Evolutionary conservation across 1,284 basidiomycete genomes (phyloP).

Genomic region (Vanrija sp.): DNA sequence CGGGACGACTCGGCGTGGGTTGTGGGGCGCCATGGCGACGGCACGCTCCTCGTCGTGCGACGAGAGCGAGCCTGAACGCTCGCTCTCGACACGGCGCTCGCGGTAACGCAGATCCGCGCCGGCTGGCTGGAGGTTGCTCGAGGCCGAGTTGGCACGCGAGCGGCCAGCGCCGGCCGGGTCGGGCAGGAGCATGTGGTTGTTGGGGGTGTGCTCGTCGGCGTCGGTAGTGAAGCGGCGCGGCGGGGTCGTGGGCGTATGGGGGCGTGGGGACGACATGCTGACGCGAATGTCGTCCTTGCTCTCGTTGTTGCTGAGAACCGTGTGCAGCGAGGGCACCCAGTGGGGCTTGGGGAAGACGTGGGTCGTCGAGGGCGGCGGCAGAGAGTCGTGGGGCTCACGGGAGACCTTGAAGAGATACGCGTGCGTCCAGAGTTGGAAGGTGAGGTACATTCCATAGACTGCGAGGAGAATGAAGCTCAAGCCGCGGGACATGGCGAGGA

Average conservation of each 20-base stretch:
- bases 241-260: no score
- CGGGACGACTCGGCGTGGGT: conserved; percentile 7
- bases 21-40: not conserved
- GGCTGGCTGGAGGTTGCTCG: no score
- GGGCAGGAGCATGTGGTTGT: no score
- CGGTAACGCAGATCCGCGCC: not conserved
- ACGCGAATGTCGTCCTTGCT: not conserved
- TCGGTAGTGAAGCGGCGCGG: not conserved
- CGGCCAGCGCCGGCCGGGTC: no score
- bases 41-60: conserved; percentile 10
- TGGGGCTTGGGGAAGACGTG: conserved; percentile 44
- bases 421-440: conserved; percentile 58
- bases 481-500: conserved; percentile 53
- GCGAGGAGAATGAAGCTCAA: conserved; percentile 58
- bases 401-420: conserved; percentile 56
- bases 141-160: not conserved
- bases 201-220: conserved; percentile 1
- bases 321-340: conserved; percentile 41
- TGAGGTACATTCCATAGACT: conserved; percentile 53
- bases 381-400: conserved; percentile 27
- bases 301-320: conserved; percentile 11
- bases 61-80: not conserved
- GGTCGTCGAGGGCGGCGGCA: conserved; percentile 37
- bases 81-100: not conserved
- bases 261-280: not conserved